Conservation (phyloP, 331 rosid species). For the Quercus tomentella region DNA sequence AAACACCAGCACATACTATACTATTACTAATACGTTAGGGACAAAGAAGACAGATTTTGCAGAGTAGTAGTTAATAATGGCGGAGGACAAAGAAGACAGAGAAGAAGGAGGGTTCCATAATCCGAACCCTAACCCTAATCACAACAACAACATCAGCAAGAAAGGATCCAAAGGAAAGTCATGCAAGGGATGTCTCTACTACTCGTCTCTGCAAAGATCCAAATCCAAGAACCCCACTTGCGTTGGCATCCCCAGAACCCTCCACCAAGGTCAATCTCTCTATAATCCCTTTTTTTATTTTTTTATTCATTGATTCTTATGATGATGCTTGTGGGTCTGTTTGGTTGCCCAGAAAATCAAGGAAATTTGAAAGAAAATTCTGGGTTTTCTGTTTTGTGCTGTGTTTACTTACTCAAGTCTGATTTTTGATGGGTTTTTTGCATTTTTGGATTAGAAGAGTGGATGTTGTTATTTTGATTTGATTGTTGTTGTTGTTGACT, state of each 20-base stretch:
- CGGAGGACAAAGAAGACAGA: conserved; percentile 23
- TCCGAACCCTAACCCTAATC: conserved; percentile 24
- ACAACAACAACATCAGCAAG: not conserved
- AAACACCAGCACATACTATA: too few species aligned
- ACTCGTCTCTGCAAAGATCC: conserved; percentile 65
- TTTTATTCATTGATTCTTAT: not conserved
- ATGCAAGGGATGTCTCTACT: conserved; percentile 81
- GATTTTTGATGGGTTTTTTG: not conserved
- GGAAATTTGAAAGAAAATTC: not conserved
- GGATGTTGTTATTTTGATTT: not conserved
- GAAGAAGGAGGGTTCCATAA: conserved; percentile 24
- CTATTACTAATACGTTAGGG: too few species aligned
- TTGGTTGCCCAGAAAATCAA: not conserved
- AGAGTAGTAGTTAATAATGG: conserved; percentile 15
- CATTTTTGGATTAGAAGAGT: not conserved
- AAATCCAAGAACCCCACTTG: conserved; percentile 74
- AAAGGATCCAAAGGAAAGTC: conserved; percentile 53
- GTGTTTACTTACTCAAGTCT: not conserved
- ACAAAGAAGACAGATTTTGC: not conserved
- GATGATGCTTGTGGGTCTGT: not conserved
- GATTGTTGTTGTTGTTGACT: not conserved
- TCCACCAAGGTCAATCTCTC: conserved; percentile 49
- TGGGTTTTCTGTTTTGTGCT: not conserved
- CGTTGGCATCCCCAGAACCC: conserved; percentile 64
- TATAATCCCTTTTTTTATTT: not conserved